phyloP scores from a whole-genome alignment of 2,329 filamentous ascomycete species.

The Fusarium nisikadoi region DNA sequence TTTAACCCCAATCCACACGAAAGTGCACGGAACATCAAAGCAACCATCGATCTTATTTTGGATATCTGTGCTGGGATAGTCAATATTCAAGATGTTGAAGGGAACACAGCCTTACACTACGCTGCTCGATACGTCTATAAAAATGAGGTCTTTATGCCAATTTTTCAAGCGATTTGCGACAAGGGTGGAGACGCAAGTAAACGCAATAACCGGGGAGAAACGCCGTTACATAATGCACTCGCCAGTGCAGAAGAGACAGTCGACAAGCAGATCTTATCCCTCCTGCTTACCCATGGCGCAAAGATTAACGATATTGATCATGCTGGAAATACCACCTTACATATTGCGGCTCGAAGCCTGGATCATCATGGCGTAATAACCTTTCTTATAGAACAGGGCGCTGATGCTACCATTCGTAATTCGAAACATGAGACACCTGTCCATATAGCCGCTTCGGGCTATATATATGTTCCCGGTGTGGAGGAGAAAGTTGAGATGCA shows the following conservation, averaged over 20 bases:
- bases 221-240: accelerated
- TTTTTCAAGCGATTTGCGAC: background rate
- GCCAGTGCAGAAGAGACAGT: background rate
- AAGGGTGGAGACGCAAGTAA: background rate
- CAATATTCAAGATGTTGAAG: background rate
- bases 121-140: accelerated
- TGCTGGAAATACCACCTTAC: background rate
- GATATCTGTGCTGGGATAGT: background rate
- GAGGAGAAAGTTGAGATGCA: background rate
- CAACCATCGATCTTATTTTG: background rate
- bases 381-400: background rate
- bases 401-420: background rate
- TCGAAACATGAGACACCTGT: background rate
- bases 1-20: background rate
- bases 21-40: background rate
- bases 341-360: background rate
- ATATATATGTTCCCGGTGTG: accelerated
- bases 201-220: background rate
- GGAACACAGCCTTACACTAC: background rate
- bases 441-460: background rate
- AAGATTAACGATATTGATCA: background rate
- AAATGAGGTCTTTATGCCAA: background rate
- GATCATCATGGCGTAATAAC: accelerated
- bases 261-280: background rate
- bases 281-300: background rate